Percentiles rank a stretch among this genome's conserved stretches.
Evolutionary conservation across 1,284 basidiomycete species (phyloP).

Genomic region (Ustilago crameri): DNA sequence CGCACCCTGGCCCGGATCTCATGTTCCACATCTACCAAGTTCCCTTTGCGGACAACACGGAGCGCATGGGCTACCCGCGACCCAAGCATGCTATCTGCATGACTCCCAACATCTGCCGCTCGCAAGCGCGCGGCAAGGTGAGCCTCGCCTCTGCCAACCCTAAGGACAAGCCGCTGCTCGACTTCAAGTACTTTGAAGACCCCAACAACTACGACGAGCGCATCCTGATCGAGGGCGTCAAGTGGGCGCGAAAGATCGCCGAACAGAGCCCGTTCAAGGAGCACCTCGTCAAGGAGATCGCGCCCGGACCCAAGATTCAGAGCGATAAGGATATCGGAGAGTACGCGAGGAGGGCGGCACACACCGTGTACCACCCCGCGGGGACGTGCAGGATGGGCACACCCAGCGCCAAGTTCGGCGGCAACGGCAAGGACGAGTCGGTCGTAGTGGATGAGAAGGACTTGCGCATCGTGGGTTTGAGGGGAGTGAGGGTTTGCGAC

Average conservation of each 20-base stretch:
- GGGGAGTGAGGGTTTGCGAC: conserved; percentile 64
- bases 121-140: conserved; percentile 68
- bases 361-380: conserved; percentile 69
- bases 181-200: conserved; percentile 72
- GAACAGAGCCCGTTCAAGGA: conserved; percentile 70
- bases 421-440: conserved; percentile 41
- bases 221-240: conserved; percentile 72
- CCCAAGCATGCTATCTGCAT: conserved; percentile 69
- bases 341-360: conserved; percentile 66
- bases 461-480: conserved; percentile 60
- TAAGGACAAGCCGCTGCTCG: conserved; percentile 69
- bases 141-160: conserved; percentile 70
- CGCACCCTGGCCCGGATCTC: conserved; percentile 66
- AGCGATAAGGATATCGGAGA: conserved; percentile 63
- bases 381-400: conserved; percentile 69
- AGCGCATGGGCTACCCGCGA: conserved; percentile 64
- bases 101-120: conserved; percentile 70
- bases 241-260: conserved; percentile 71
- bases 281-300: conserved; percentile 69
- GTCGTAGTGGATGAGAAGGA: conserved; percentile 66
- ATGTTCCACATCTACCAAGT: conserved; percentile 69
- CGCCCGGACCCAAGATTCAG: conserved; percentile 66
- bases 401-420: conserved; percentile 20
- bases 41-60: conserved; percentile 66
- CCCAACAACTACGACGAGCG: conserved; percentile 71